Evolutionary conservation across 306 rosid species (phyloP).

Genomic region (Crataegus laevigata): DNA sequence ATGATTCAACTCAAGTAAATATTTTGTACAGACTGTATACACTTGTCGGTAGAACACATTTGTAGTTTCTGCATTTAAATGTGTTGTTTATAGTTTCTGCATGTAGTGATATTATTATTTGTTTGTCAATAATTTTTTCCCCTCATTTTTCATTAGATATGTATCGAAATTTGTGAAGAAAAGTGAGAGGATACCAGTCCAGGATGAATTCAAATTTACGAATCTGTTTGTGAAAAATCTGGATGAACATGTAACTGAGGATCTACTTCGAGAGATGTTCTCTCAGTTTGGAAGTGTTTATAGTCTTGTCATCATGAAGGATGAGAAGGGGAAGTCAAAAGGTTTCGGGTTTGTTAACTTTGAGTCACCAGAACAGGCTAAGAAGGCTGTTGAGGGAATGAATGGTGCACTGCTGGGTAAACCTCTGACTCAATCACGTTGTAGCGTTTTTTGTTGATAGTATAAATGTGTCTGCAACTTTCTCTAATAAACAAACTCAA

Average conservation of each 20-base stretch:
- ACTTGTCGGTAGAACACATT: too few species aligned
- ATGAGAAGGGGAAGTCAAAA: slow-evolving; percentile 12
- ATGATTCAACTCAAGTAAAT: too few species aligned
- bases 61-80: background rate
- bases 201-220: slow-evolving; percentile 1
- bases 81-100: background rate
- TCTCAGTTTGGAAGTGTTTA: slow-evolving; percentile 7
- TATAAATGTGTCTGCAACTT: background rate
- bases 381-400: slow-evolving; percentile 5
- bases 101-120: background rate
- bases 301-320: slow-evolving; percentile 4
- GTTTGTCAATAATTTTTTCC: background rate
- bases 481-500: background rate
- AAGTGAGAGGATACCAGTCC: background rate
- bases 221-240: slow-evolving; percentile 20
- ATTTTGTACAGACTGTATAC: too few species aligned
- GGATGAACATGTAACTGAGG: background rate
- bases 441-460: background rate
- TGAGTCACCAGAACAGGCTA: slow-evolving; percentile 8
- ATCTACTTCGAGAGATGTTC: slow-evolving; percentile 3
- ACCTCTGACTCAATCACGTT: background rate
- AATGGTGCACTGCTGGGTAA: slow-evolving; percentile 7
- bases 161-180: slow-evolving; percentile 11
- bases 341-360: slow-evolving; percentile 20
- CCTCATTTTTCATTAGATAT: background rate